Conservation (phyloP, 306 rosid species). For the Vachellia collinsii region DNA sequence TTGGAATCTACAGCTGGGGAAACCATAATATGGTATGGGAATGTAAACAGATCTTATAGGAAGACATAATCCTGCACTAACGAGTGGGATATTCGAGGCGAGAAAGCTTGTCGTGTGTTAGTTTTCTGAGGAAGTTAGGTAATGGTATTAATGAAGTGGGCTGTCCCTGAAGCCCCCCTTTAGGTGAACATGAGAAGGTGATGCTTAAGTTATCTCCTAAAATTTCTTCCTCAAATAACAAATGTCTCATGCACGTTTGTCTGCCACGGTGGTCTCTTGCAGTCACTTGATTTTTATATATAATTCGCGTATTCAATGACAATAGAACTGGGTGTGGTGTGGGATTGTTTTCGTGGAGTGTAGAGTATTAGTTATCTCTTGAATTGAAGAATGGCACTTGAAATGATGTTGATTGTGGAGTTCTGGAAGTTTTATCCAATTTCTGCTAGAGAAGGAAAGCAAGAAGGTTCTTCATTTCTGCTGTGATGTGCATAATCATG, state of each 20-base stretch:
- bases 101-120: constrained; percentile 1
- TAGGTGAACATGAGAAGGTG: neutral
- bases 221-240: neutral
- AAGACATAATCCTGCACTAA: neutral
- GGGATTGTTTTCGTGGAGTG: constrained; percentile 21
- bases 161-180: neutral
- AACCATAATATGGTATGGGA: neutral
- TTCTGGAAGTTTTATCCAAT: constrained; percentile 12
- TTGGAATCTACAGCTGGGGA: neutral
- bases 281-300: constrained; percentile 4
- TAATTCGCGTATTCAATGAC: neutral
- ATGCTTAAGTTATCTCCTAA: neutral
- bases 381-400: constrained; percentile 10
- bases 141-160: neutral
- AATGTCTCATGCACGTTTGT: neutral
- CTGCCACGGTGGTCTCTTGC: neutral
- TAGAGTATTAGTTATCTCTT: constrained; percentile 19
- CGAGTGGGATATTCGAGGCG: neutral
- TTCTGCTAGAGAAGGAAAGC: constrained; percentile 25
- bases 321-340: neutral
- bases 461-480: neutral
- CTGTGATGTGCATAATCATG: constrained; percentile 14
- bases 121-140: neutral
- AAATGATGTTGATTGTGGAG: constrained; percentile 2
- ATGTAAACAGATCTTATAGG: neutral